Conservation (phyloP, 352 stramenopile species). For the Pythium guiyangense region DNA sequence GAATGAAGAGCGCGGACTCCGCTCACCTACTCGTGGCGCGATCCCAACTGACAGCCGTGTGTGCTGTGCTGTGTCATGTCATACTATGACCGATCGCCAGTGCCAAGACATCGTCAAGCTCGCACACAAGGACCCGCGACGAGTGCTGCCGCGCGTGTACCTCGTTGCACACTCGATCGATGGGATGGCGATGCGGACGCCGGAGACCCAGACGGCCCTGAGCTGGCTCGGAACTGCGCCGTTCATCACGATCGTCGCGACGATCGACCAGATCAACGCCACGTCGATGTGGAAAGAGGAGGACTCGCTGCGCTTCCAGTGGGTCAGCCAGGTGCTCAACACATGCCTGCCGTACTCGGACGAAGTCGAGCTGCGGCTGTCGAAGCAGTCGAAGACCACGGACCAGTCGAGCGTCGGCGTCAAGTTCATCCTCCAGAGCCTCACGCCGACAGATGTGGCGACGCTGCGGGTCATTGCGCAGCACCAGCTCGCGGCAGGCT, state of each 20-base stretch:
- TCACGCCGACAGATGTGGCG: slow-evolving; percentile 50
- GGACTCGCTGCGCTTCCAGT: slow-evolving; percentile 45
- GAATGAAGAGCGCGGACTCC: too few relatives aligned
- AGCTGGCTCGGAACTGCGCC: slow-evolving; percentile 39
- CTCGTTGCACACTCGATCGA: slow-evolving; percentile 58
- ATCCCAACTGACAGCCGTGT: too few relatives aligned
- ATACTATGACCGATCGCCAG: slow-evolving; percentile 11
- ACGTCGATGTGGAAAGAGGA: slow-evolving; percentile 51
- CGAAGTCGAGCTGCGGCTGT: slow-evolving; percentile 35
- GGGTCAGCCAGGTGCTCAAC: slow-evolving; percentile 39
- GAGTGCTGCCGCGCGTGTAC: slow-evolving; percentile 19
- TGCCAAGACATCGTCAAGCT: slow-evolving; percentile 11
- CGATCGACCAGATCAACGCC: slow-evolving; percentile 55
- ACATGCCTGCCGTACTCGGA: slow-evolving; percentile 39
- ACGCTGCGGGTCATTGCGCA: slow-evolving; percentile 39
- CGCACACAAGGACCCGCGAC: slow-evolving; percentile 16
- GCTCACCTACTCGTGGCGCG: too few relatives aligned
- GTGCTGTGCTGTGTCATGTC: not conserved
- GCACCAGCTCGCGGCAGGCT: slow-evolving; percentile 31
- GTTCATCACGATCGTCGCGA: slow-evolving; percentile 41
- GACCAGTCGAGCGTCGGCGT: slow-evolving; percentile 37
- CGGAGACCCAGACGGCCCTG: slow-evolving; percentile 42
- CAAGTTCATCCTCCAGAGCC: slow-evolving; percentile 61
- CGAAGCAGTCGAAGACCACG: slow-evolving; percentile 20
- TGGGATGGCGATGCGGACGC: slow-evolving; percentile 31